Evolutionary conservation across 805 yeast genomes (phyloP).

Genomic region (Blastobotrys americana): DNA sequence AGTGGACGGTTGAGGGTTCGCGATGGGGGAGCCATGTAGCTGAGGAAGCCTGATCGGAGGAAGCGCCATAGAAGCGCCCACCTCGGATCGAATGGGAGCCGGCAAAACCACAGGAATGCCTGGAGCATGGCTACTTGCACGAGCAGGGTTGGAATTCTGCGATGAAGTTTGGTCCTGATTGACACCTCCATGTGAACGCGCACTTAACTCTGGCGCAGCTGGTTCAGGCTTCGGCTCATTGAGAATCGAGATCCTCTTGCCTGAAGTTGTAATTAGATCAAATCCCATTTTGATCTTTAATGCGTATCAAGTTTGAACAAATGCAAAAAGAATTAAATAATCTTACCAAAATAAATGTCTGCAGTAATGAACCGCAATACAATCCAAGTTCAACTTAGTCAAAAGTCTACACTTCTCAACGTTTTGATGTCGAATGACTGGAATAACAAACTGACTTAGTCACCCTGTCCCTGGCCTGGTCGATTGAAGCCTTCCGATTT

Average conservation of each 20-base stretch:
- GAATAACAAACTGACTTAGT: not conserved
- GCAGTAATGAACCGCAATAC: not conserved
- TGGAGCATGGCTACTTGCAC: not conserved
- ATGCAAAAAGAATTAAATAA: not conserved
- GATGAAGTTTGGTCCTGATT: constrained; percentile 3
- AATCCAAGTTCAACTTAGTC: not conserved
- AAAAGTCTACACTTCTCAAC: not conserved
- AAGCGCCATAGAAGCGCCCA: not conserved
- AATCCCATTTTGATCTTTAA: constrained; percentile 17
- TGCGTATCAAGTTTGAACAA: not conserved
- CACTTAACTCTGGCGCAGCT: not conserved
- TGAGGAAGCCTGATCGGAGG: not conserved
- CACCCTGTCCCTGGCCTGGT: not conserved
- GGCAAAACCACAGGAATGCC: not conserved
- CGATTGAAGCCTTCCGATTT: not conserved
- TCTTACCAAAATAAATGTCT: not conserved
- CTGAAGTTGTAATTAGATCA: constrained; percentile 16
- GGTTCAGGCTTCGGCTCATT: constrained; percentile 13
- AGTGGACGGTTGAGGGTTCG: not conserved
- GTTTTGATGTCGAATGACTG: not conserved
- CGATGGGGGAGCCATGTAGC: not conserved
- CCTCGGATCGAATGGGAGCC: constrained; percentile 1
- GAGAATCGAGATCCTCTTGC: constrained; percentile 16
- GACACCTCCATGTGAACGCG: too few species aligned
- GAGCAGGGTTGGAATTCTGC: not conserved